Conservation (phyloP, 768 basidiomycete genomes). For the Naganishia antarctica region DNA sequence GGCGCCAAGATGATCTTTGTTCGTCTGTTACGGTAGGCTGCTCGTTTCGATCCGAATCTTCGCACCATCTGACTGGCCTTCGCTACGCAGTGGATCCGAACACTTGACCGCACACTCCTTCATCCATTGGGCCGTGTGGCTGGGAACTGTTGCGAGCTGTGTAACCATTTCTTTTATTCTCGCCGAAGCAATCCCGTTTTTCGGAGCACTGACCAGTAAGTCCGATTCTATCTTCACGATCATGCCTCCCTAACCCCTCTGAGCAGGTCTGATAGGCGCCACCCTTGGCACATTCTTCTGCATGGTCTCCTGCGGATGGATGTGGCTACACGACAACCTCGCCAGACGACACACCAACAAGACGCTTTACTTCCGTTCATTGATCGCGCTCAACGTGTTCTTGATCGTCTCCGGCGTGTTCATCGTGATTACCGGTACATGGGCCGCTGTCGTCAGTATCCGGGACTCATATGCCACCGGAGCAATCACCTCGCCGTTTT, state of each 20-base stretch:
- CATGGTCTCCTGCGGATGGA: conserved; percentile 30
- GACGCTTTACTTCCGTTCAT: conserved; percentile 30
- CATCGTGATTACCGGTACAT: conserved; percentile 38
- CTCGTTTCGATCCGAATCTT: neutral
- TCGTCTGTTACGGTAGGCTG: conserved; percentile 34
- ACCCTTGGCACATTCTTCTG: conserved; percentile 27
- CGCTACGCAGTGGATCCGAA: conserved; percentile 28
- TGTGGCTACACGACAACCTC: conserved; percentile 41
- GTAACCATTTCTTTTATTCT: conserved; percentile 28
- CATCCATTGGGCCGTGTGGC: conserved; percentile 32
- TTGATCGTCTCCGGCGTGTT: conserved; percentile 35
- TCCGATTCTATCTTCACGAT: conserved; percentile 3
- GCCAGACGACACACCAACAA: conserved; percentile 30
- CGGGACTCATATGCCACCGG: conserved; percentile 32
- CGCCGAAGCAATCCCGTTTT: conserved; percentile 32
- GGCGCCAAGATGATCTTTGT: conserved; percentile 43
- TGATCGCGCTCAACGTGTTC: conserved; percentile 33
- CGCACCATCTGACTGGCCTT: neutral
- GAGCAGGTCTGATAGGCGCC: conserved; percentile 31
- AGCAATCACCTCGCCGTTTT: conserved; percentile 34
- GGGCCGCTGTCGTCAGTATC: conserved; percentile 32
- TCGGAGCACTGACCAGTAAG: conserved; percentile 27
- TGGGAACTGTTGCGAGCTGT: conserved; percentile 25
- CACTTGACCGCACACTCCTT: conserved; percentile 30
- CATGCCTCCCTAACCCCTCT: conserved; percentile 35